These are phyloP conservation scores for Mycena vitilis DNA, from an alignment of 768 basidiomycete genomes.

Conservation along the genomic window DNA sequence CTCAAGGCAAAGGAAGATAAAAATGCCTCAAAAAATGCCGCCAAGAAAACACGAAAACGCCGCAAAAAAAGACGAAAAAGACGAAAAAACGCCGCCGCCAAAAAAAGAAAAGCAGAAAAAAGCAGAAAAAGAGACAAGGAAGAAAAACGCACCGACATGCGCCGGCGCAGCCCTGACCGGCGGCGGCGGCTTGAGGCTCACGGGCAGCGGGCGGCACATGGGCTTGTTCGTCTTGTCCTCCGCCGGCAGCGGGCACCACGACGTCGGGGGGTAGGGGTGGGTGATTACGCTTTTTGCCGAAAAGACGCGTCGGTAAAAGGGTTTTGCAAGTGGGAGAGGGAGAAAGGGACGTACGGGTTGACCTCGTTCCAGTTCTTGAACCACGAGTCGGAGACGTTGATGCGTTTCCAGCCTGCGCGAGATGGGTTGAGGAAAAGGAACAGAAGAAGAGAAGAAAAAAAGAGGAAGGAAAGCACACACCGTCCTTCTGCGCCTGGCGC, in stretches of 20 bases:
- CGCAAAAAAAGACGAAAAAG: too few relatives aligned
- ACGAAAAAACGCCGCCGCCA: too few relatives aligned
- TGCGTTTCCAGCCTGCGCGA: constrained; percentile 63
- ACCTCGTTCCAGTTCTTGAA: constrained; percentile 50
- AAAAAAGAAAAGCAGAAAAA: too few relatives aligned
- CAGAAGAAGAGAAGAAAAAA: too few relatives aligned
- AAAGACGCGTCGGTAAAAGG: too few relatives aligned
- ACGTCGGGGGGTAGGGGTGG: constrained; percentile 54
- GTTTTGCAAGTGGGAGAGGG: too few relatives aligned
- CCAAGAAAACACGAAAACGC: too few relatives aligned
- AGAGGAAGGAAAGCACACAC: constrained; percentile 46
- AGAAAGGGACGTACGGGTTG: constrained; percentile 47
- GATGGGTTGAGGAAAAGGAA: too few relatives aligned
- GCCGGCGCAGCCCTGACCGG: constrained; percentile 35
- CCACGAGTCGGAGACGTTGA: constrained; percentile 55
- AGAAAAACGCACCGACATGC: constrained; percentile 46
- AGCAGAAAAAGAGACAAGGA: too few relatives aligned
- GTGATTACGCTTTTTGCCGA: constrained; percentile 44
- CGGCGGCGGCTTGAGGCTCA: constrained; percentile 47
- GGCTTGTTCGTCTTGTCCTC: constrained; percentile 58
- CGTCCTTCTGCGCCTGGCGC: constrained; percentile 62
- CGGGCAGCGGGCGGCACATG: constrained; percentile 59
- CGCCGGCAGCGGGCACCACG: constrained; percentile 53
- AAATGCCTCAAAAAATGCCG: too few relatives aligned
- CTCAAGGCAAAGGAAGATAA: too few relatives aligned